Evolutionary conservation across 805 yeast species (phyloP), one percentile per base, ranked within the genome.

Genomic region (Torulaspora maleeae): DNA sequence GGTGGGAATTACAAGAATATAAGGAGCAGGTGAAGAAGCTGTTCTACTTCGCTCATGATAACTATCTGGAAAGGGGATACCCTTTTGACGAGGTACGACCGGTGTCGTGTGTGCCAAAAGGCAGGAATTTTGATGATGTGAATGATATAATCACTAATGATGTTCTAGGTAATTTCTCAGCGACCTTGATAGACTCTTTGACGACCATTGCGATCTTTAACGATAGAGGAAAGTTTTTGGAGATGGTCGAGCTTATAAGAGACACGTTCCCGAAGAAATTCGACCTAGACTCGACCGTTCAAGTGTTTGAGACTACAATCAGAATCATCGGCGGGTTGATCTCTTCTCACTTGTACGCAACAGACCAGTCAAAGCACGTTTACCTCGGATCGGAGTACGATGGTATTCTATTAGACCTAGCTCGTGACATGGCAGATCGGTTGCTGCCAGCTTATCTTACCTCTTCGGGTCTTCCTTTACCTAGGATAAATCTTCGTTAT

Each of bases 51-150:
- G 93, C 85, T 0, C 85, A 91, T 84, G 58, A 72, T 43, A 73
- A 81, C 9, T 90, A 90, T 61, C 69, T 84, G 69, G 61, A 65
- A 1, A 58, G 74, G 56, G 98, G 86, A 0, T 87, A 76, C 54
- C 97, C 97, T 0, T 77, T 69, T 19, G 98, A 90, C 63, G 95
- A 89, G 58, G 78, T 90, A 7, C 66, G 73, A 28, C 97, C 98
- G 0, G 55, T 86, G 10, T 62, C 82, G 0, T 90, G 98, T 61
- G 63, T 59, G 16, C 83, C 88, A 0, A 76, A 78, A 41, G 83
- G 81, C 3, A 79, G 88, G 10, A 88, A 86, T 57, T 72, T 68
- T 47, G 65, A 64, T 0, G 72, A 83, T 53, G 58, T 73, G 1
- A 56, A 64, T 5, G 82, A 88, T 55, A 70, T 77, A 2, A 77